phyloP scores from a whole-genome alignment of 345 rosid species.

The Citropsis articulata region DNA sequence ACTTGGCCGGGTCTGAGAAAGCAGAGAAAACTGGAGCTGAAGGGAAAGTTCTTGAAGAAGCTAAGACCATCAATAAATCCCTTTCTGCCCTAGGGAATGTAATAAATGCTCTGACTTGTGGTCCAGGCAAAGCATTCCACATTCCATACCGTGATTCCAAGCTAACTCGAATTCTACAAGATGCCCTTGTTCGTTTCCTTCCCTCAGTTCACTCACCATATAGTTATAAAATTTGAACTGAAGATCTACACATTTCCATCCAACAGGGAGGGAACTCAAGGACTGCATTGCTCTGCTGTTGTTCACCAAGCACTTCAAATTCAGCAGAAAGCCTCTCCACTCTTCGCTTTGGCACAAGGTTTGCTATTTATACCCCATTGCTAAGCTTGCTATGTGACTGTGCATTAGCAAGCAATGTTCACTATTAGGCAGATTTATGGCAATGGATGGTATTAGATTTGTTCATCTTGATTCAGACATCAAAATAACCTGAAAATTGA shows the following conservation, averaged over 20 bases:
- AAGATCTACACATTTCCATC: constrained; percentile 14
- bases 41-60: constrained; percentile 92
- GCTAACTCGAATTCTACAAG: constrained; percentile 85
- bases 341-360: constrained; percentile 92
- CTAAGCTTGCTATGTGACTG: background rate
- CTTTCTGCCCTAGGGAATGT: constrained; percentile 89
- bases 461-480: background rate
- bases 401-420: background rate
- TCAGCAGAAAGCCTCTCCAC: constrained; percentile 81
- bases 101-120: constrained; percentile 76
- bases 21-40: constrained; percentile 96
- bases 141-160: constrained; percentile 90
- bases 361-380: constrained; percentile 1
- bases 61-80: constrained; percentile 88
- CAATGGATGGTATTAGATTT: background rate
- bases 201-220: constrained; percentile 6
- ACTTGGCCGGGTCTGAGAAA: constrained; percentile 95
- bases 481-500: background rate
- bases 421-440: background rate
- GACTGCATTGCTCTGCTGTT: constrained; percentile 81
- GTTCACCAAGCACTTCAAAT: constrained; percentile 85
- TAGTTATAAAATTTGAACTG: background rate
- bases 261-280: constrained; percentile 80
- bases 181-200: constrained; percentile 64
- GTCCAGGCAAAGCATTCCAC: constrained; percentile 60